phyloP scores from a whole-genome alignment of 768 basidiomycete genomes.

The Paxillus ammoniavirescens region DNA sequence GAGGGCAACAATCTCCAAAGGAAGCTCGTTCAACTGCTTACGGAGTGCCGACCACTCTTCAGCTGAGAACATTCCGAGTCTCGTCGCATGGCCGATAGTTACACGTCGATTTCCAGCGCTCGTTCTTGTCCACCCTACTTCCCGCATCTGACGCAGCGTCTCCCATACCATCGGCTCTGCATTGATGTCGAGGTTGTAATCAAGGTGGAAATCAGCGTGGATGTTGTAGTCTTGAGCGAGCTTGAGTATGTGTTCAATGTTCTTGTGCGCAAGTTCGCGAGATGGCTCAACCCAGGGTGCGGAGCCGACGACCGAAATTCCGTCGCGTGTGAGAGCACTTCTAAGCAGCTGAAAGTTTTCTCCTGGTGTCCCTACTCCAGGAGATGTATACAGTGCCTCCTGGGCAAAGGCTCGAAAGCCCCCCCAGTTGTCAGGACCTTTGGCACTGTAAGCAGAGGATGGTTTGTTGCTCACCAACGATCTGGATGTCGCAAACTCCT shows the following conservation, averaged over 20 bases:
- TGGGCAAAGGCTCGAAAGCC: slow-evolving; percentile 53
- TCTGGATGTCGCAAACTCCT: slow-evolving; percentile 52
- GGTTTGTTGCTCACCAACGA: slow-evolving; percentile 42
- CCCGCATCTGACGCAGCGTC: slow-evolving; percentile 43
- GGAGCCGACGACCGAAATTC: slow-evolving; percentile 56
- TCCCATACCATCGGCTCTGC: slow-evolving; percentile 55
- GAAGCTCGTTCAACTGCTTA: slow-evolving; percentile 37
- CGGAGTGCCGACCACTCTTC: slow-evolving; percentile 45
- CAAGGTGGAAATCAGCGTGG: slow-evolving; percentile 65
- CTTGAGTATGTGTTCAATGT: slow-evolving; percentile 52
- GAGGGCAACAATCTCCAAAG: slow-evolving; percentile 54
- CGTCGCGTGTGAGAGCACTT: slow-evolving; percentile 37
- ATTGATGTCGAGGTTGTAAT: slow-evolving; percentile 57
- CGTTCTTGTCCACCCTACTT: slow-evolving; percentile 24
- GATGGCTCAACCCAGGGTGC: slow-evolving; percentile 65
- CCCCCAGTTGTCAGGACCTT: background rate
- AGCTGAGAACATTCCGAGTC: slow-evolving; percentile 49
- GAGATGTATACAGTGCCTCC: slow-evolving; percentile 49
- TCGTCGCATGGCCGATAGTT: slow-evolving; percentile 60
- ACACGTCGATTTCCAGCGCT: slow-evolving; percentile 37
- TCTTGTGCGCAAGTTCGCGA: slow-evolving; percentile 44
- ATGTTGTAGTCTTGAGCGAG: slow-evolving; percentile 37
- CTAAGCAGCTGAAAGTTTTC: slow-evolving; percentile 46
- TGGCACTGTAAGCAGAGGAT: background rate
- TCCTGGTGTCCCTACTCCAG: slow-evolving; percentile 36